A percentile compares a stretch with the other conserved stretches of the same genome.
Evolutionary conservation across 2,329 filamentous ascomycete species (phyloP).

Genomic region (Colletotrichum sp.): DNA sequence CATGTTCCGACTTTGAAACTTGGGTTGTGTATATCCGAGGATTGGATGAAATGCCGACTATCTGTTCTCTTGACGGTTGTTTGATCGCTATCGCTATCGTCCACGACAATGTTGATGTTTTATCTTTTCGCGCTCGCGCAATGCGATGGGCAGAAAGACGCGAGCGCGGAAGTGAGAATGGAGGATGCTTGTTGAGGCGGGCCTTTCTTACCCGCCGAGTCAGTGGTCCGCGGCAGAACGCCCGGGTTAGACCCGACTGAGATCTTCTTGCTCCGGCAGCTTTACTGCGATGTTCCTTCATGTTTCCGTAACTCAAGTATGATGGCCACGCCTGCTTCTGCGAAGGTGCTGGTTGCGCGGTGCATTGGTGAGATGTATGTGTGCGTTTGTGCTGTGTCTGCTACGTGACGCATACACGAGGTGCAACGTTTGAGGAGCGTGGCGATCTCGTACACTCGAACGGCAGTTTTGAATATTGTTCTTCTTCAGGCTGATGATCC

Average conservation of each 20-base stretch:
- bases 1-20: background rate
- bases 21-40: background rate
- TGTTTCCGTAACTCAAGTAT: background rate
- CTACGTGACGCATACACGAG: background rate
- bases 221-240: background rate
- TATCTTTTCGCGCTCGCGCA: background rate
- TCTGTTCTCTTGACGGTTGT: background rate
- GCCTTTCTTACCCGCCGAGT: accelerated
- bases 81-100: background rate
- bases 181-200: background rate
- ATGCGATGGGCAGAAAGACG: background rate
- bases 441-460: background rate
- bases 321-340: background rate
- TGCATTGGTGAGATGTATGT: background rate
- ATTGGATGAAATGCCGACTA: background rate
- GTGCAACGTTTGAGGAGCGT: background rate
- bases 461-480: background rate
- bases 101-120: background rate
- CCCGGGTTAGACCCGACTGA: background rate
- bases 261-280: background rate
- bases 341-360: background rate
- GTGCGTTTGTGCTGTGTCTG: background rate
- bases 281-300: background rate
- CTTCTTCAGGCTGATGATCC: background rate
- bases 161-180: background rate